Conservation (phyloP, 305 asterid genomes). For the Ajuga reptans region DNA sequence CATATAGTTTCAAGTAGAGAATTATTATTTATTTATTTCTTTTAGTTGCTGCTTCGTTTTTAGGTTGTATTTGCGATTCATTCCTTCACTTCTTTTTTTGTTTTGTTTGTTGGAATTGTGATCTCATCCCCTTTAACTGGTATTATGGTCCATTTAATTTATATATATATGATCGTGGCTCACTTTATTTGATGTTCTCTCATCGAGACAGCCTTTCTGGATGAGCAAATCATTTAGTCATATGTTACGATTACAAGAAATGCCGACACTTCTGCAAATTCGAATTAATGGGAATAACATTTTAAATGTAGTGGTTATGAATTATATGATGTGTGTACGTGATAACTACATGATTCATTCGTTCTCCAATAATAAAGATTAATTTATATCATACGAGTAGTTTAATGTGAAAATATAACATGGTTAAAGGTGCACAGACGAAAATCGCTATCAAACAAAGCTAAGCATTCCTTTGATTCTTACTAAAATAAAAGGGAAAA, state of each 20-base stretch:
- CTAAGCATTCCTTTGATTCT: no score
- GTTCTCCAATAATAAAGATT: no score
- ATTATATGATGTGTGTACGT: no score
- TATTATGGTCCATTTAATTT: neutral
- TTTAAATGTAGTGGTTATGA: no score
- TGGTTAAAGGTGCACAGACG: no score
- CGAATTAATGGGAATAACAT: no score
- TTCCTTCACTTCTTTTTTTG: neutral
- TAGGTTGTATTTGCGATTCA: neutral
- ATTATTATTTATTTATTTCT: neutral
- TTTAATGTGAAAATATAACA: no score
- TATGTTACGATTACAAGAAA: neutral
- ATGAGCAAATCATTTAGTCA: neutral
- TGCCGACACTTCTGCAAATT: no score
- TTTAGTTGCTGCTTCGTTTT: neutral
- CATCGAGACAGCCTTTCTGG: neutral
- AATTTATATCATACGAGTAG: no score
- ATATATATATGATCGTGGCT: neutral
- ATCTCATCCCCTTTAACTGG: neutral
- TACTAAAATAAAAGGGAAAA: no score
- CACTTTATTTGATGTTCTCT: neutral
- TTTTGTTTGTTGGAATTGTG: neutral
- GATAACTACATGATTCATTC: no score
- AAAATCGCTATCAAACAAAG: no score
- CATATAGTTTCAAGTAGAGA: slow-evolving; percentile 7